These are phyloP conservation scores for Cornus kousa DNA, from an alignment of 148 eudicot genomes.

Conservation along the genomic window DNA sequence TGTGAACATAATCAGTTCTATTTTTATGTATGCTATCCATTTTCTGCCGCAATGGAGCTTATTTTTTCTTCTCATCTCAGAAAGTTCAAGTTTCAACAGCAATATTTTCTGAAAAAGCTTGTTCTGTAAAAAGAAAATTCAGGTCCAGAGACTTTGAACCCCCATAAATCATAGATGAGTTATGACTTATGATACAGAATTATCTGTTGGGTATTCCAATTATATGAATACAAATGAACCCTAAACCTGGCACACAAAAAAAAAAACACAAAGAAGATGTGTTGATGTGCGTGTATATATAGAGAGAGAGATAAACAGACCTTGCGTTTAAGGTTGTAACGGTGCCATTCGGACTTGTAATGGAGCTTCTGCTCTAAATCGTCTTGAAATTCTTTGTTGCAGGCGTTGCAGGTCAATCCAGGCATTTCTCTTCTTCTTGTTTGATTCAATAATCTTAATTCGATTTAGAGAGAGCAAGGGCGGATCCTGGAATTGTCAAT, in stretches of 20 bases:
- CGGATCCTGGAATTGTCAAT: too few species aligned
- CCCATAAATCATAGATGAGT: too few species aligned
- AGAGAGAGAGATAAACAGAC: constrained; percentile 16
- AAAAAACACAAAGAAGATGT: not conserved
- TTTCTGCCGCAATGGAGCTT: too few species aligned
- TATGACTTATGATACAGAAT: too few species aligned
- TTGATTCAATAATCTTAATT: not conserved
- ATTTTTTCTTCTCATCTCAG: too few species aligned
- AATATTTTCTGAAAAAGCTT: not conserved
- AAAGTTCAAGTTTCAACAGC: not conserved
- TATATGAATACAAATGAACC: not conserved
- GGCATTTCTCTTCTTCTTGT: constrained; percentile 41
- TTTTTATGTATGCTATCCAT: not conserved
- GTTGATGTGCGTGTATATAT: not conserved
- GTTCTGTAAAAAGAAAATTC: not conserved
- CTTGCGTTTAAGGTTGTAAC: constrained; percentile 99
- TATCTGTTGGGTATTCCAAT: not conserved
- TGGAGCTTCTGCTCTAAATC: constrained; percentile 80
- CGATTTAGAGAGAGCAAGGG: not conserved
- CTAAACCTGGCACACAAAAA: not conserved
- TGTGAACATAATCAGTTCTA: not conserved
- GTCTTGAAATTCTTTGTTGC: constrained; percentile 73
- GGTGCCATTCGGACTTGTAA: constrained; percentile 99
- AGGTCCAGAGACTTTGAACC: not conserved
- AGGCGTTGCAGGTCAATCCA: constrained; percentile 81